Evolutionary conservation across 2,329 filamentous ascomycete species (phyloP), one percentile per base, ranked within the genome.

Genomic region (Aspergillus glaucus): DNA sequence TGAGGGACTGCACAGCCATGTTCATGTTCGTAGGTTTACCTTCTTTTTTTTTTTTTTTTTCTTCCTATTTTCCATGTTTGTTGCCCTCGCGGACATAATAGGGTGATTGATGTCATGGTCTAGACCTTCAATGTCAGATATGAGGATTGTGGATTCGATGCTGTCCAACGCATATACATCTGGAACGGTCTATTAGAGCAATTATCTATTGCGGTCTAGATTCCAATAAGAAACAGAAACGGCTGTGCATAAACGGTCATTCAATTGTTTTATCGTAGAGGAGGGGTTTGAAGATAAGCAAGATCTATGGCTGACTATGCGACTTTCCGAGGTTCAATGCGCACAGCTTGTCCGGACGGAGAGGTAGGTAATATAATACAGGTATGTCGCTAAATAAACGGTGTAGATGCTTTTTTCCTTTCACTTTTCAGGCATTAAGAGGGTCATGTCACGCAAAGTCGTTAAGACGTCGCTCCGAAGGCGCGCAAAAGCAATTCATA

Each of bases 401-500:
- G 8, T n/a, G 10, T 8, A n/a, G 9, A 43, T 22, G 39, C 9
- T 24, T 19, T 24, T 21, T 10, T 28, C 26, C 26, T 6, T 21
- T 24, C 19, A 6, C 39, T 42, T 21, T 12, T 24, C 17, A 15
- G 42, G 26, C 14, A 7, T 24, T 24, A 32, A n/a, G 3, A 17
- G 21, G 42, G 24, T 44, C 9, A 24, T 44, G 39, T 21, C 17
- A 42, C 24, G 28, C 17, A 30, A 30, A 21, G 15, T 10, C 21
- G 43, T 51, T 57, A 68, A 46, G 63, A 60, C 7, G 66, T 68
- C 37, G 65, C 66, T 39, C 64, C 65, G 41, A 62, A 65, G 22
- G 66, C 53, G 21, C 63, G 60, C 21, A 68, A 50, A 45, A 66
- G 62, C 36, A 67, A 55, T 51, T 68, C 66, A 46, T 68, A 67